Conservation (phyloP, 192 early-diverging fungal species). For the Umbelopsis sp. region DNA sequence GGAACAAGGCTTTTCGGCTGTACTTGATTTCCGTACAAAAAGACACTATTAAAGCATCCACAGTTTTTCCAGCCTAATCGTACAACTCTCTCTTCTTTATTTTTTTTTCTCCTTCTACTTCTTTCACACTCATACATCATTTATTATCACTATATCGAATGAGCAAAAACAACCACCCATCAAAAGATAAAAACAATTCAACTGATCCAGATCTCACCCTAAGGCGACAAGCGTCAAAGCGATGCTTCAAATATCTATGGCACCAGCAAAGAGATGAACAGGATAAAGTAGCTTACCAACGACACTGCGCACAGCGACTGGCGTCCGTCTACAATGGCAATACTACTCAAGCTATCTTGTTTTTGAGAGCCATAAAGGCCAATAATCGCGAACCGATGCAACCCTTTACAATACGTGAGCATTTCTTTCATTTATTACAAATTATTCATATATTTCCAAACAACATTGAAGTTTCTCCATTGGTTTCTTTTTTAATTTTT, state of each 20-base stretch:
- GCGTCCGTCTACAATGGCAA: conserved; percentile 6
- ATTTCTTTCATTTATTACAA: background rate
- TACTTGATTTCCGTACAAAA: background rate
- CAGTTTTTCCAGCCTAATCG: background rate
- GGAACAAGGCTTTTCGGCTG: background rate
- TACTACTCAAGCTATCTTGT: conserved; percentile 3
- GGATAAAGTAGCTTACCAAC: conserved; percentile 10
- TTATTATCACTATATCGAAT: background rate
- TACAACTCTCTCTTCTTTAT: too few species aligned
- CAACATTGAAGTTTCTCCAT: too few species aligned
- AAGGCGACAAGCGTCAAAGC: background rate
- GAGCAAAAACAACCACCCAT: background rate
- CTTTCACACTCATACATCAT: background rate
- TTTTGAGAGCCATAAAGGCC: background rate
- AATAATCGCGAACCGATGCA: conserved; percentile 11
- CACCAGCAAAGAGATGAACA: background rate
- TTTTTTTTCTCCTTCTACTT: background rate
- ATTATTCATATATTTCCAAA: too few species aligned
- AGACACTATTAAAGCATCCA: background rate
- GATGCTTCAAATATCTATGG: background rate
- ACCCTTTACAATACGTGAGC: conserved; percentile 4
- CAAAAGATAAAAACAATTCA: background rate
- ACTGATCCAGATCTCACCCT: background rate
- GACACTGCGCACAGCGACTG: background rate
- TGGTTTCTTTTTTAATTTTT: background rate